Evolutionary conservation across 176 grass and related monocot genomes (phyloP), one percentile per base, ranked within the genome.

Genomic region (Lolium multiflorum): DNA sequence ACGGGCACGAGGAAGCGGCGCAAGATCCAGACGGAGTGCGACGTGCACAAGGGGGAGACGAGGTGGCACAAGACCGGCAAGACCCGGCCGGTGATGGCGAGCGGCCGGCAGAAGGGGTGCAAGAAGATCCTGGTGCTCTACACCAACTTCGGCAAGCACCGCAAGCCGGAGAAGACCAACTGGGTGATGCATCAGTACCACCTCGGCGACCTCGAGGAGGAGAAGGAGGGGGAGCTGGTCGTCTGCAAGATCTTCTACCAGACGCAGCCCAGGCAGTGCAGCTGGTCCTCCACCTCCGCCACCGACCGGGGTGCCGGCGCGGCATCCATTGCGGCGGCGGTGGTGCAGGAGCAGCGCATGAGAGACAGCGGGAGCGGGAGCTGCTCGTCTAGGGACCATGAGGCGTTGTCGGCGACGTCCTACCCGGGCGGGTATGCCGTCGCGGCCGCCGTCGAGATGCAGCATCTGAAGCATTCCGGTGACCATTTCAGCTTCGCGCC

Each of bases 171-270:
- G 84, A 99, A 99, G 76, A 99, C 97, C 15, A 99, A 99, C 86
- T 99, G 97, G 97, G 97, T 99, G 76, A 99, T 97, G 97, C 97
- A 99, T 63, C 97, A 99, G 84, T 99, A 99, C 87, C 97, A 99
- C 82, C 90, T 99, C 8, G 97, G 97, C 14, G 94, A 96, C 82
- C 85, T 92, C 44, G 97, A 99, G 73, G 97, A 99, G 56, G 97
- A 99, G 91, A 99, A 97, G 82, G 97, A 99, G 22, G 97, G 97
- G 24, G 97, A 99, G 86, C 88, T 99, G 0, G 94, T 99, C 50
- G 97, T 99, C 49, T 99, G 92, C 37, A 99, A 99, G 85, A 94
- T 99, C 70, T 99, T 99, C 84, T 99, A 97, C 88, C 97, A 99
- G 92, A 99, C 97, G 22, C 94, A 97, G 15, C 97, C 97, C 5